Evolutionary conservation across 2,329 filamentous ascomycete genomes (phyloP).

Genomic region (Talaromyces sp.): DNA sequence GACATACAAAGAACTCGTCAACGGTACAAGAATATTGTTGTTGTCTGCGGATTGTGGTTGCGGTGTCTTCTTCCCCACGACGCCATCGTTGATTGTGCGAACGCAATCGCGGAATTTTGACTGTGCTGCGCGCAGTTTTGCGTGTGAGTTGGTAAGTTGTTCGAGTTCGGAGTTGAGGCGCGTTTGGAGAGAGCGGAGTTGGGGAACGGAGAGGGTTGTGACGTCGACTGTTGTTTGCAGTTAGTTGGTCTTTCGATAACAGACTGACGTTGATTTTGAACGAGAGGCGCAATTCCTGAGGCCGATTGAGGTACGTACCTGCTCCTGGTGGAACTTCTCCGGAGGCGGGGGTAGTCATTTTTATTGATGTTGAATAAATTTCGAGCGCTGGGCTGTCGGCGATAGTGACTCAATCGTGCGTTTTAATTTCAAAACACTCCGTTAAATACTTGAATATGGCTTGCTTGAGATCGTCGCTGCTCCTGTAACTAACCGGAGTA

Average conservation of each 20-base stretch:
- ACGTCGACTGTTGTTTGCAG: slow-evolving; percentile 58
- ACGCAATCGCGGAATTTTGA: slow-evolving; percentile 90
- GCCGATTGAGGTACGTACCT: slow-evolving; percentile 21
- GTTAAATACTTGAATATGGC: background rate
- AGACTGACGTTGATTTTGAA: background rate
- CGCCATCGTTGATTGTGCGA: slow-evolving; percentile 64
- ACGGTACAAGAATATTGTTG: slow-evolving; percentile 71
- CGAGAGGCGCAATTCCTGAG: background rate
- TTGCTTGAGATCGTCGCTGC: background rate
- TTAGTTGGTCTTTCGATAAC: background rate
- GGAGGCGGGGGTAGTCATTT: slow-evolving; percentile 28
- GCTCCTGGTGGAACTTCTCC: slow-evolving; percentile 28
- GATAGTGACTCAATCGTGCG: background rate
- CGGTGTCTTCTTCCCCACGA: slow-evolving; percentile 39
- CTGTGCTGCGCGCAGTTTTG: slow-evolving; percentile 84
- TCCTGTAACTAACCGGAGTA: background rate
- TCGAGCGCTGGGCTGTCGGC: background rate
- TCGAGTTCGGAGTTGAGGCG: slow-evolving; percentile 95
- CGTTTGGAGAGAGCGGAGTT: slow-evolving; percentile 88
- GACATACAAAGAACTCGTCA: slow-evolving; percentile 94
- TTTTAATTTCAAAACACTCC: no score
- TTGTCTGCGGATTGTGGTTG: slow-evolving; percentile 29
- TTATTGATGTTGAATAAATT: slow-evolving; percentile 5
- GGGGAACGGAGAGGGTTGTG: slow-evolving; percentile 72
- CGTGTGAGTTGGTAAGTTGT: slow-evolving; percentile 85